Evolutionary conservation across 2,329 filamentous ascomycete species (phyloP), one percentile per base, ranked within the genome.

Genomic region (Ascochyta rabiei): DNA sequence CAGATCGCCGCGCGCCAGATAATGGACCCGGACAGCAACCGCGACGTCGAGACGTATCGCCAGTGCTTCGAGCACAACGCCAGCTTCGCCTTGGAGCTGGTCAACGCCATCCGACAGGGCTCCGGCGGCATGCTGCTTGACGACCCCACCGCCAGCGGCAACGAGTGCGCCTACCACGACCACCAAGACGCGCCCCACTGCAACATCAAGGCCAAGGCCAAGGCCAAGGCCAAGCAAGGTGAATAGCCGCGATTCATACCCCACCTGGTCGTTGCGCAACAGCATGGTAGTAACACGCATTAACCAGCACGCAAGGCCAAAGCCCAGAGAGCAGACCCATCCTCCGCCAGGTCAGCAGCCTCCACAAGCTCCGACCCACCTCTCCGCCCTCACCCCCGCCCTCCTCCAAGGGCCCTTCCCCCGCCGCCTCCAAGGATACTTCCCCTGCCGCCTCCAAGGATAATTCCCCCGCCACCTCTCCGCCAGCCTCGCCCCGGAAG

Each of bases 1-100:
- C 74, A 76, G 57, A 84, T 84, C 42, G 81, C 81, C n/a, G 82
- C 82, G 4, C 73, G 82, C 23, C 82, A 84, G 69, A 82, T 84
- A 56, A 84, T 84, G 81, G 81, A 83, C 59, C 81, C 81, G 0
- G 80, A 78, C 26, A 78, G 72, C 48, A 75, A 81, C 37, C 77
- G 78, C 52, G 76, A 82, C 63, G 77, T 80, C 3, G 75, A 79
- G 23, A 76, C 74, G 4, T 84, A 84, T 60, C 76, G 77, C 33
- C 71, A 73, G 35, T 83, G 81, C 61, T 82, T 84, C 64, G 74
- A 77, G 26, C 69, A 74, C 56, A 80, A 77, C 59, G 72, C 80
- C 1, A 79, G 81, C 53, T 84, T 84, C 49, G 81, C 81, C 10
- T 69, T 84, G 31, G 81, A 83, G 43, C 76, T 84, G 49, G 74